Conservation (phyloP, 2,329 filamentous ascomycete species). For the Arachnopeziza araneosa region DNA sequence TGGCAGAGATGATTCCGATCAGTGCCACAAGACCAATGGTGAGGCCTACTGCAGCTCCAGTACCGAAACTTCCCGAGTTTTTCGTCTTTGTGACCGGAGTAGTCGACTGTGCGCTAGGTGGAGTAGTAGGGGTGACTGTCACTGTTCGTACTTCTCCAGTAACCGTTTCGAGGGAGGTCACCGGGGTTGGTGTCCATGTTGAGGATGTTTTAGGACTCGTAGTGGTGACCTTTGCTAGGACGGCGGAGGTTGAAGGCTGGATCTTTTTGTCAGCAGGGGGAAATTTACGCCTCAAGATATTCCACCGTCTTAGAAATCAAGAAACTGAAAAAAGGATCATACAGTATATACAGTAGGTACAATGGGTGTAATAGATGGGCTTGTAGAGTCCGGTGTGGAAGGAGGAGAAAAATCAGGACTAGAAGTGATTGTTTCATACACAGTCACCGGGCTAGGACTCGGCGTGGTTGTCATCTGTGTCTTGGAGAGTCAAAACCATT, state of each 20-base stretch:
- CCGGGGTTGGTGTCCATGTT: conserved; percentile 33
- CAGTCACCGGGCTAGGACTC: conserved; percentile 28
- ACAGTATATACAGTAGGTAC: no score
- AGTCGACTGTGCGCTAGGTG: conserved; percentile 22
- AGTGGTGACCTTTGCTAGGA: not conserved
- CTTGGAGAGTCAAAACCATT: conserved; percentile 29
- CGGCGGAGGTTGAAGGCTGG: conserved; percentile 1
- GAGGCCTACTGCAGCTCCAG: conserved; percentile 47
- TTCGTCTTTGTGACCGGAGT: conserved; percentile 11
- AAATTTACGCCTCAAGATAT: not conserved
- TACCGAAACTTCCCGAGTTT: conserved; percentile 33
- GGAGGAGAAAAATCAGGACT: conserved; percentile 1
- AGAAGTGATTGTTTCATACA: conserved; percentile 8
- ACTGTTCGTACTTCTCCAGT: conserved; percentile 52
- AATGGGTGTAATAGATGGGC: no score
- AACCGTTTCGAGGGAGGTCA: conserved; percentile 44
- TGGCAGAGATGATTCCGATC: conserved; percentile 35
- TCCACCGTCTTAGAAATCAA: not conserved
- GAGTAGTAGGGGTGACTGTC: conserved; percentile 43
- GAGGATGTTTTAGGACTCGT: conserved; percentile 13
- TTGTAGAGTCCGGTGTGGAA: conserved; percentile 6
- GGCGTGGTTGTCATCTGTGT: conserved; percentile 27
- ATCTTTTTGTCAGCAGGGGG: not conserved
- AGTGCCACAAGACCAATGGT: conserved; percentile 45
- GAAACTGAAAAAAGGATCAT: conserved; percentile 27